Conservation (phyloP, 2,329 filamentous ascomycete species). For the Hymenoscyphus occultus region DNA sequence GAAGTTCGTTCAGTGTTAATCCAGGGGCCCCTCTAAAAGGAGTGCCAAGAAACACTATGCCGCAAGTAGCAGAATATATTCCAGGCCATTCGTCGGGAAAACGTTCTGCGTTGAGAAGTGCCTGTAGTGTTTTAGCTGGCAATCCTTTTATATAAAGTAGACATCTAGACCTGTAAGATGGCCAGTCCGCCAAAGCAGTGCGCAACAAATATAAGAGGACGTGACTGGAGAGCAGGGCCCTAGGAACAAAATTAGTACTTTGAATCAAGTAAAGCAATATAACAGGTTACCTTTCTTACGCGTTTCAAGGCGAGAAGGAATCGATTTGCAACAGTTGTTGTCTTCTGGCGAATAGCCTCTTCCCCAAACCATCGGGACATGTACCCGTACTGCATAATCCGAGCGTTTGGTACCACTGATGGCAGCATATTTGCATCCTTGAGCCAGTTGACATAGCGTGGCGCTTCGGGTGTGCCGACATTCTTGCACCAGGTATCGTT, state of each 20-base stretch:
- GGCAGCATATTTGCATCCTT: conserved; percentile 29
- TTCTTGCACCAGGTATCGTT: background rate
- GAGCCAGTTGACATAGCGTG: conserved; percentile 31
- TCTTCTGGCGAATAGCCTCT: conserved; percentile 1
- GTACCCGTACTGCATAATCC: conserved; percentile 35
- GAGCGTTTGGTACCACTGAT: conserved; percentile 27
- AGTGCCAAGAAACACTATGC: background rate
- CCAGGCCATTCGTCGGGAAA: background rate
- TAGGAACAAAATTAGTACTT: background rate
- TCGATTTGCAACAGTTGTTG: background rate
- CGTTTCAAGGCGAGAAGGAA: background rate
- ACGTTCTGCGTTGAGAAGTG: background rate
- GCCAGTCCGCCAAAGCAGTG: background rate
- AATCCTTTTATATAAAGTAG: background rate
- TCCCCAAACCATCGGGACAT: conserved; percentile 27
- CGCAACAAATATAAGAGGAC: background rate
- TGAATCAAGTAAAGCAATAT: background rate
- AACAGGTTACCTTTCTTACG: background rate
- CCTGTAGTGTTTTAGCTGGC: background rate
- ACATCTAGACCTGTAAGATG: background rate
- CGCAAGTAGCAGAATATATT: background rate
- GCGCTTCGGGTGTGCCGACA: background rate
- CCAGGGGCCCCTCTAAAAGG: background rate
- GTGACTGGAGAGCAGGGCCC: background rate
- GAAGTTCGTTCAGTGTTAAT: background rate